phyloP scores from a whole-genome alignment of 192 early-diverging fungal species.

The Bifiguratus adelaidae region DNA sequence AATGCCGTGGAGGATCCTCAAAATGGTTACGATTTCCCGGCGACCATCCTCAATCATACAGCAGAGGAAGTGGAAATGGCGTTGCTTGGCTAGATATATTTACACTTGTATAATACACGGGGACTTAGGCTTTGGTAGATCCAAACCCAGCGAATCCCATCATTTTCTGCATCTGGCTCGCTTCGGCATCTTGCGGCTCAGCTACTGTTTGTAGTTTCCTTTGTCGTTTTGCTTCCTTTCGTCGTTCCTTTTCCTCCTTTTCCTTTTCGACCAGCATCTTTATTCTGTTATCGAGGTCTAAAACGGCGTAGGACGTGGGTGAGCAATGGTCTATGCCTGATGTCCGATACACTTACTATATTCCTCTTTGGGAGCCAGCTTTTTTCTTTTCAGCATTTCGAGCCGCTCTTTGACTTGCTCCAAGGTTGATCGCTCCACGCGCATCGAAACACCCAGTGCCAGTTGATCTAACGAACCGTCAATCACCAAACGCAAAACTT shows the following conservation, averaged over 20 bases:
- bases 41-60: slow-evolving; percentile 45
- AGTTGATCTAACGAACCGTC: slow-evolving; percentile 51
- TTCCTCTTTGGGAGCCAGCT: slow-evolving; percentile 39
- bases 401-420: slow-evolving; percentile 69
- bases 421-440: slow-evolving; percentile 65
- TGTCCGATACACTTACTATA: slow-evolving; percentile 22
- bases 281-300: slow-evolving; percentile 60
- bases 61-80: slow-evolving; percentile 69
- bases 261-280: slow-evolving; percentile 53
- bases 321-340: not conserved
- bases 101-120: not conserved
- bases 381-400: slow-evolving; percentile 56
- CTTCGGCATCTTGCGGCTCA: not conserved
- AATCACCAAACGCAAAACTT: slow-evolving; percentile 1
- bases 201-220: too few relatives aligned
- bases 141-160: slow-evolving; percentile 89
- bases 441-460: slow-evolving; percentile 71
- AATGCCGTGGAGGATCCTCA: slow-evolving; percentile 43
- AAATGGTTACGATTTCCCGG: slow-evolving; percentile 51
- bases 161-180: slow-evolving; percentile 58
- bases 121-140: slow-evolving; percentile 67
- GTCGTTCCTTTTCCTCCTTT: slow-evolving; percentile 51
- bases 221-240: slow-evolving; percentile 38
- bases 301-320: slow-evolving; percentile 1
- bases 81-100: slow-evolving; percentile 10